phyloP scores from a whole-genome alignment of 1,139 yeast species.

The Nadsonia starkeyi-henricii region DNA sequence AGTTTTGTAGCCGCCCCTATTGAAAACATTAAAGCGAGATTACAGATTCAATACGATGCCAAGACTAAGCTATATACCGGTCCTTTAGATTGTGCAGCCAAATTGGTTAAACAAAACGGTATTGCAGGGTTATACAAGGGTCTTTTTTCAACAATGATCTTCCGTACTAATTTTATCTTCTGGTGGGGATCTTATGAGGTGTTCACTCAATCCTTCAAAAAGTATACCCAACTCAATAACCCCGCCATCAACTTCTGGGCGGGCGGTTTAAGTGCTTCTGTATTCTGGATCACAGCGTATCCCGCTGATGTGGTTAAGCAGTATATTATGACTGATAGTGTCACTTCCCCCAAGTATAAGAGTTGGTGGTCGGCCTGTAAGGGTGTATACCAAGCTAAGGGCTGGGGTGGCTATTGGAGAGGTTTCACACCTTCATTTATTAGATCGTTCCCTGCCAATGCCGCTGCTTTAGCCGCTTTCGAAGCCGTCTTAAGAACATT shows the following conservation, averaged over 20 bases:
- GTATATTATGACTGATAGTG: constrained; percentile 69
- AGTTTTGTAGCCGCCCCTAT: constrained; percentile 91
- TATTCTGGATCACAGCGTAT: constrained; percentile 83
- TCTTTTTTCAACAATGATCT: constrained; percentile 70
- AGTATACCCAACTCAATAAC: constrained; percentile 46
- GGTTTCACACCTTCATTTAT: constrained; percentile 67
- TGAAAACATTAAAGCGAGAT: constrained; percentile 75
- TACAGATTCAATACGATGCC: constrained; percentile 83
- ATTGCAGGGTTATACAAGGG: constrained; percentile 77
- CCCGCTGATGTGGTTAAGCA: constrained; percentile 87
- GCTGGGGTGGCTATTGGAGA: constrained; percentile 57
- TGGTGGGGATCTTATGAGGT: constrained; percentile 94
- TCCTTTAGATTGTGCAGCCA: constrained; percentile 53
- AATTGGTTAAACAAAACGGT: constrained; percentile 42
- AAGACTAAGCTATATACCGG: constrained; percentile 55
- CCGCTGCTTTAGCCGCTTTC: constrained; percentile 84
- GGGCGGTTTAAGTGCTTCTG: constrained; percentile 71
- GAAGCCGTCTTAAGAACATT: constrained; percentile 65
- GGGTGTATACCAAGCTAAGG: constrained; percentile 44
- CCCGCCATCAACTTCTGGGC: constrained; percentile 79
- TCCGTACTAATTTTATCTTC: constrained; percentile 72
- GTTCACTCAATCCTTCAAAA: constrained; percentile 53
- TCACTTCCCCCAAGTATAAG: constrained; percentile 54
- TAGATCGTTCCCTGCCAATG: constrained; percentile 70
- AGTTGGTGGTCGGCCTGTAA: constrained; percentile 62